phyloP scores from a whole-genome alignment of 805 yeast species.

The Cyberlindnera maclurae region DNA sequence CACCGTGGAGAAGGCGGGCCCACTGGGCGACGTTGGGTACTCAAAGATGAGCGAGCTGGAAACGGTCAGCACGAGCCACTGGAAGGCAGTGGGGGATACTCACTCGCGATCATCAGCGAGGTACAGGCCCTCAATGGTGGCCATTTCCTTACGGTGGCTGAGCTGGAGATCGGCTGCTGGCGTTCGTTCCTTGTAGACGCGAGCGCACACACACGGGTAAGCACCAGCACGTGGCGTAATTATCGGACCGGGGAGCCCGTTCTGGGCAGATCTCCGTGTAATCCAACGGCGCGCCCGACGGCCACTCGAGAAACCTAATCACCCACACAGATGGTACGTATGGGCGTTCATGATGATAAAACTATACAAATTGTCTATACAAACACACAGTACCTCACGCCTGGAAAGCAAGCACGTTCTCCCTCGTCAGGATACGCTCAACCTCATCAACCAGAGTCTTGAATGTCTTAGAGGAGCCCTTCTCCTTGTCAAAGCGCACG shows the following conservation, averaged over 20 bases:
- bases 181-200: too few relatives aligned
- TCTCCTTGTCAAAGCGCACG: slow-evolving; percentile 51
- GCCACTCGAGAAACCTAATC: too few relatives aligned
- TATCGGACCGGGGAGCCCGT: too few relatives aligned
- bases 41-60: slow-evolving; percentile 31
- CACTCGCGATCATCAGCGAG: slow-evolving; percentile 35
- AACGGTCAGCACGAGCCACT: not conserved
- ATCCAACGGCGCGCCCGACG: too few relatives aligned
- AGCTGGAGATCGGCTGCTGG: too few relatives aligned
- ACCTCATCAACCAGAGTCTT: slow-evolving; percentile 54
- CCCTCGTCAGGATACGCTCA: slow-evolving; percentile 57
- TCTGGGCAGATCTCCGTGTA: too few relatives aligned
- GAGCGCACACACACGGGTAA: too few relatives aligned
- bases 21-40: slow-evolving; percentile 28
- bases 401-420: slow-evolving; percentile 43
- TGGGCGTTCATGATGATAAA: too few relatives aligned
- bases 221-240: too few relatives aligned
- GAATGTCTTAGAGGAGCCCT: slow-evolving; percentile 60
- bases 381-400: slow-evolving; percentile 4
- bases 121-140: slow-evolving; percentile 32
- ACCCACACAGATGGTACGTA: too few relatives aligned
- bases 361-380: not conserved
- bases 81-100: slow-evolving; percentile 6
- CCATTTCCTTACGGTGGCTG: slow-evolving; percentile 14
- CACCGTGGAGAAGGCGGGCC: slow-evolving; percentile 27